Conservation (phyloP, 805 yeast genomes). For the Yarrowia yakushimensis region DNA sequence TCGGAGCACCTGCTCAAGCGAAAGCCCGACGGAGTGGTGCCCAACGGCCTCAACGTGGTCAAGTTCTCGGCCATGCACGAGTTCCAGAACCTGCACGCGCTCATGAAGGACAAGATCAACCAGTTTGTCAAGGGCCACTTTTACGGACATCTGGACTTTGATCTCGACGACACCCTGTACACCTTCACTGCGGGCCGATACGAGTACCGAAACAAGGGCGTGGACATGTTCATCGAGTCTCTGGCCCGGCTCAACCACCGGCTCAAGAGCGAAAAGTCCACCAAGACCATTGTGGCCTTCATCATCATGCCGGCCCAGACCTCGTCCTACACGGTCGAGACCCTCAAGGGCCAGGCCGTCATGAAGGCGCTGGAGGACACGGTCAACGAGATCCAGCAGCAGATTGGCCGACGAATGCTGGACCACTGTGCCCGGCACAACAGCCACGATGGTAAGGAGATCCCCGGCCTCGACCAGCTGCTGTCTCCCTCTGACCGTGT, state of each 20-base stretch:
- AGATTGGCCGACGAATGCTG: constrained; percentile 81
- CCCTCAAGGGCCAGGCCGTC: constrained; percentile 94
- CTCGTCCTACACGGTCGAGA: constrained; percentile 91
- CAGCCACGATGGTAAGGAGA: constrained; percentile 54
- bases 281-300: constrained; percentile 92
- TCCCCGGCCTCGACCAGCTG: constrained; percentile 75
- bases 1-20: constrained; percentile 88
- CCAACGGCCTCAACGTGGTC: constrained; percentile 92
- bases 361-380: constrained; percentile 86
- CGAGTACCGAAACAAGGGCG: constrained; percentile 95
- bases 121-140: constrained; percentile 96
- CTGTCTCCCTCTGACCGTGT: constrained; percentile 86
- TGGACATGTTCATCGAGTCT: constrained; percentile 89
- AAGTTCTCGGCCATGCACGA: constrained; percentile 97
- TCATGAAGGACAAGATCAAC: constrained; percentile 84
- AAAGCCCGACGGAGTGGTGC: constrained; percentile 96
- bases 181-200: constrained; percentile 97
- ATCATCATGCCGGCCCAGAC: constrained; percentile 97
- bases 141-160: constrained; percentile 94
- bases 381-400: constrained; percentile 78
- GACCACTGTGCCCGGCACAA: constrained; percentile 78
- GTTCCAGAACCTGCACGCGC: constrained; percentile 93
- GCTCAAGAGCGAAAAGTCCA: constrained; percentile 75
- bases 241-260: constrained; percentile 88
- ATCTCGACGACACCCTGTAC: constrained; percentile 87